Conservation (phyloP, 2,329 filamentous ascomycete genomes). For the Aspergillus clavatus region DNA sequence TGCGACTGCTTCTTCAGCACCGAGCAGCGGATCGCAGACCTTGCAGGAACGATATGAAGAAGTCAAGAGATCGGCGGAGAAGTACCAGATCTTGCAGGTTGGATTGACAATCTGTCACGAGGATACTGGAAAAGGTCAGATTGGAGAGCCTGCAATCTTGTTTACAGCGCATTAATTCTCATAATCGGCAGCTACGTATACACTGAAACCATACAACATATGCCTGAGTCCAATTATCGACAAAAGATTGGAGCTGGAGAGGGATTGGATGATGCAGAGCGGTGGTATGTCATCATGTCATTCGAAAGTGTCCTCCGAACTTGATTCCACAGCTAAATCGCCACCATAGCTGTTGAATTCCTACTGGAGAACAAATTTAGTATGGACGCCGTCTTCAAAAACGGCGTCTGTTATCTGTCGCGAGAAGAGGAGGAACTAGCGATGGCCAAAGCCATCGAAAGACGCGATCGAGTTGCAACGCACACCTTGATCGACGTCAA, state of each 20-base stretch:
- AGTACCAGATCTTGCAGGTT: constrained; percentile 61
- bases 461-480: constrained; percentile 29
- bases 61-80: constrained; percentile 55
- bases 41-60: constrained; percentile 60
- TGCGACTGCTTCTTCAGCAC: constrained; percentile 36
- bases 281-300: constrained; percentile 43
- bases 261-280: constrained; percentile 56
- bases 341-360: constrained; percentile 52
- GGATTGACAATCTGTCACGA: constrained; percentile 63
- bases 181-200: constrained; percentile 44
- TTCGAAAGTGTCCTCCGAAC: no score
- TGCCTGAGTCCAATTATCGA: constrained; percentile 54
- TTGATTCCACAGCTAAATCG: constrained; percentile 9
- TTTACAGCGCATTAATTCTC: constrained; percentile 4
- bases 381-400: constrained; percentile 51
- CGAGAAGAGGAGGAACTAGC: constrained; percentile 52
- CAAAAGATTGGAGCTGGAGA: constrained; percentile 52
- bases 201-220: constrained; percentile 61
- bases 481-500: constrained; percentile 46
- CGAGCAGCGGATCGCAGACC: constrained; percentile 42
- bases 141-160: neutral
- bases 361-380: constrained; percentile 55
- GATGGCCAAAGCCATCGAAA: constrained; percentile 42
- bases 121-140: constrained; percentile 46
- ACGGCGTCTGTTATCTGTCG: constrained; percentile 60